Conservation (phyloP, 139 green algal genomes). For the Coccomyxa sp. region DNA sequence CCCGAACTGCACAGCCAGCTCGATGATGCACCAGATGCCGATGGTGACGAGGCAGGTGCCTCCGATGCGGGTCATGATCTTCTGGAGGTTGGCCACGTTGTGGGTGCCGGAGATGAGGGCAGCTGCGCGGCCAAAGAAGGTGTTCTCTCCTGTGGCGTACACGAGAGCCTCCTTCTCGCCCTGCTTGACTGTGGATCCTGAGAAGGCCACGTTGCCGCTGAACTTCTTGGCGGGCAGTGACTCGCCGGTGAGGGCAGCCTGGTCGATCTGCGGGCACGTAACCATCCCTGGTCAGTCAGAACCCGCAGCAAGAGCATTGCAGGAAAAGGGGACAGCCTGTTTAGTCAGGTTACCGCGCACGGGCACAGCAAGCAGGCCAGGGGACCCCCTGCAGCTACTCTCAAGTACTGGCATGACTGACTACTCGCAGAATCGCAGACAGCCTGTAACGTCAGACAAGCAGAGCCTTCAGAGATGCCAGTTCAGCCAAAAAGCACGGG, state of each 20-base stretch:
- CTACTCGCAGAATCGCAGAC: too few relatives aligned
- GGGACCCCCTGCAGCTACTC: neutral
- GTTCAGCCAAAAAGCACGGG: too few relatives aligned
- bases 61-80: conserved; percentile 84
- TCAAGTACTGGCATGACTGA: too few relatives aligned
- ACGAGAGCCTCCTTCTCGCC: conserved; percentile 80
- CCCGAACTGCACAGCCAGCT: conserved; percentile 72
- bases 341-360: neutral
- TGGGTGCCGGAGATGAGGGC: conserved; percentile 68
- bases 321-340: neutral
- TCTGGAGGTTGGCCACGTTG: conserved; percentile 80
- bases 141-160: conserved; percentile 76
- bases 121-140: conserved; percentile 88
- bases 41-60: conserved; percentile 79
- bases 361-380: neutral
- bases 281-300: too few relatives aligned
- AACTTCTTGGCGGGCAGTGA: conserved; percentile 82
- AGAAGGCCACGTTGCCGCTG: conserved; percentile 70
- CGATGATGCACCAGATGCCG: conserved; percentile 65
- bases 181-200: conserved; percentile 83
- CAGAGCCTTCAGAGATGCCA: too few relatives aligned
- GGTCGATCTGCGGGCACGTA: conserved; percentile 60
- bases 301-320: too few relatives aligned
- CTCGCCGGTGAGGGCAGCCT: conserved; percentile 84
- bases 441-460: too few relatives aligned